Conservation (phyloP, 345 rosid genomes). For the Eucalyptus virginea region DNA sequence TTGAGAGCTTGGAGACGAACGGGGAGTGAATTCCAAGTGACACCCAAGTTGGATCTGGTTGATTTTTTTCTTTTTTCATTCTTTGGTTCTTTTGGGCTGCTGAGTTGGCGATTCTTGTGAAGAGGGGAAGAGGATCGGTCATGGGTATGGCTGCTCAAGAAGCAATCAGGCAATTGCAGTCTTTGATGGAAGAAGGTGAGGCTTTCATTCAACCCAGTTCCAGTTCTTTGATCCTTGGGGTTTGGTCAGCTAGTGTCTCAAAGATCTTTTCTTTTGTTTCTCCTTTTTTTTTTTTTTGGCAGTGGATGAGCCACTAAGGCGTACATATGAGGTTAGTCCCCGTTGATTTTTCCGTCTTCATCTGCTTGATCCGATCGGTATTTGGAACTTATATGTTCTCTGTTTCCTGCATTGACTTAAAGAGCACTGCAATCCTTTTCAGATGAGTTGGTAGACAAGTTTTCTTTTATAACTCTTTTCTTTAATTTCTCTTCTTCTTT, state of each 20-base stretch:
- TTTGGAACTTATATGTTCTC: not conserved
- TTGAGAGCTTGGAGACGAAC: not conserved
- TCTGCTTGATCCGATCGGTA: slow-evolving; percentile 2
- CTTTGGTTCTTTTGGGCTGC: not conserved
- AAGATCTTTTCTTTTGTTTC: not conserved
- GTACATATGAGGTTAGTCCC: slow-evolving; percentile 58
- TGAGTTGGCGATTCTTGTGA: not conserved
- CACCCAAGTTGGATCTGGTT: not conserved
- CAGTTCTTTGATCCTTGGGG: not conserved
- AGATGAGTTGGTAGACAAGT: not conserved
- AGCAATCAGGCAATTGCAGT: slow-evolving; percentile 57
- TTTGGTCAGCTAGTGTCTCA: not conserved
- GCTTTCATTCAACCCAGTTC: not conserved
- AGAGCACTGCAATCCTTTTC: not conserved
- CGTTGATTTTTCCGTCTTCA: not conserved
- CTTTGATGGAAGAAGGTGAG: slow-evolving; percentile 69
- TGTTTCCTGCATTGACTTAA: not conserved
- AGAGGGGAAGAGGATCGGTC: not conserved
- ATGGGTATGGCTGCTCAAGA: slow-evolving; percentile 25
- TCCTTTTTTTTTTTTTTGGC: not conserved
- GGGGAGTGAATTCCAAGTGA: not conserved
- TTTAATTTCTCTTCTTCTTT: not conserved
- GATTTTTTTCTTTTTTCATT: accelerated
- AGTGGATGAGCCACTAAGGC: slow-evolving; percentile 66
- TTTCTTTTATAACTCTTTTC: not conserved